phyloP scores from a whole-genome alignment of 2,329 filamentous ascomycete species.

The Bretziella fagacearum region DNA sequence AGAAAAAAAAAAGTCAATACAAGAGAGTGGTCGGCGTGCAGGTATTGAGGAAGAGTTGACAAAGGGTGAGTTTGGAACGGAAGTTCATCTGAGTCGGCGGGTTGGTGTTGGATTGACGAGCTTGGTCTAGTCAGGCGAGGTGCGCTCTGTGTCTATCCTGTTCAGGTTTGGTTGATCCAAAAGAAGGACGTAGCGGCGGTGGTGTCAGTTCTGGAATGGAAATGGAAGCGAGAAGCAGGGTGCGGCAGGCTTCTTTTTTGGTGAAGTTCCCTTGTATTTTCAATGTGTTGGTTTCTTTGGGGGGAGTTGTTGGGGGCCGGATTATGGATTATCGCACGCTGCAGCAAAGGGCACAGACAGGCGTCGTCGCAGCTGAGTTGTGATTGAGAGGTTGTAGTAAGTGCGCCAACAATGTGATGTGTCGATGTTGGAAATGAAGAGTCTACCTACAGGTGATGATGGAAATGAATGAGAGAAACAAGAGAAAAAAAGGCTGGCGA shows the following conservation, averaged over 20 bases:
- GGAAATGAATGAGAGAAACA: conserved; percentile 1
- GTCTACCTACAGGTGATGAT: not conserved
- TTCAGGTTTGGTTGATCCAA: conserved; percentile 2
- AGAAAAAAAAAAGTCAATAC: no score
- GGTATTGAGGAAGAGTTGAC: conserved; percentile 1
- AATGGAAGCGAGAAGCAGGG: conserved; percentile 6
- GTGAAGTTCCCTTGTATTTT: not conserved
- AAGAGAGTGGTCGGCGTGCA: not conserved
- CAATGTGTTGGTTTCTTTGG: not conserved
- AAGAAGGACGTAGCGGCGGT: not conserved
- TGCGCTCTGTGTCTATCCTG: conserved; percentile 3
- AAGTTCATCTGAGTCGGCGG: conserved; percentile 4
- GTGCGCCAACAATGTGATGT: not conserved
- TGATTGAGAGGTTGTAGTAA: no score
- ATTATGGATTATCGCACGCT: not conserved
- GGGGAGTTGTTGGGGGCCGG: not conserved
- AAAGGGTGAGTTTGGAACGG: not conserved
- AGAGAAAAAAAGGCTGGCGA: not conserved
- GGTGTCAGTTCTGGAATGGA: conserved; percentile 8
- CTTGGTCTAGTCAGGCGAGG: conserved; percentile 5
- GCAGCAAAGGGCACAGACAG: not conserved
- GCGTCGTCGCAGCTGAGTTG: no score
- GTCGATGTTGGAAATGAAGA: not conserved
- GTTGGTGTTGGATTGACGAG: conserved; percentile 4
- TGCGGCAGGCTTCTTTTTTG: not conserved